Conservation (phyloP, 495 filamentous ascomycete species). For the Penicillium fimorum region DNA sequence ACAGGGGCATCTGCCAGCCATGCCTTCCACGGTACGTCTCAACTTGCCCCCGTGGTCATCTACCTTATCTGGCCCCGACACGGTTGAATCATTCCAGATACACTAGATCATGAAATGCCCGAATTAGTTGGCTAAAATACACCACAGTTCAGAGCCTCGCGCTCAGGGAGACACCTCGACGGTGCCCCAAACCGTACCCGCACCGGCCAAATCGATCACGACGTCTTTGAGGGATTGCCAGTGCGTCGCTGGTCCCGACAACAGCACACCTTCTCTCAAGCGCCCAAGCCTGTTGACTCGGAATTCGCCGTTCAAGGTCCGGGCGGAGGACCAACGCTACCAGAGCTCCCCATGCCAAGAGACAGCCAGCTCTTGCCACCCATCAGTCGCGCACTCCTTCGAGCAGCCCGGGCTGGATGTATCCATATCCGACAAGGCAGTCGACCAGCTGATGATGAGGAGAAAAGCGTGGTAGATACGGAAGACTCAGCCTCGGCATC, state of each 20-base stretch:
- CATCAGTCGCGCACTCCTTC: constrained; percentile 79
- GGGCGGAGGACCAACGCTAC: constrained; percentile 46
- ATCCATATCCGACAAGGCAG: constrained; percentile 54
- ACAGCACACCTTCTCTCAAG: constrained; percentile 66
- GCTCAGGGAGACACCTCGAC: constrained; percentile 43
- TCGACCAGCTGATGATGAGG: constrained; percentile 45
- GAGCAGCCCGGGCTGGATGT: constrained; percentile 72
- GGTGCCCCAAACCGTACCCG: constrained; percentile 66
- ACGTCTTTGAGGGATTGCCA: constrained; percentile 92
- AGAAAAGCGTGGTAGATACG: constrained; percentile 50
- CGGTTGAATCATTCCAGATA: neutral
- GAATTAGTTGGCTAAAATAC: constrained; percentile 6
- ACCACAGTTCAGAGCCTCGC: constrained; percentile 47
- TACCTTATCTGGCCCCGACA: neutral
- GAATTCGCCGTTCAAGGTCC: constrained; percentile 54
- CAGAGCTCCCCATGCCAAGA: constrained; percentile 74
- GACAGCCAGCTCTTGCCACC: constrained; percentile 78
- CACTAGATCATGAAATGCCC: neutral
- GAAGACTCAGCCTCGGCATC: constrained; percentile 36
- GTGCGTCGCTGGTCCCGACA: constrained; percentile 86
- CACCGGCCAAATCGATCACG: constrained; percentile 81
- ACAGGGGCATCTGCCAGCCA: constrained; percentile 20
- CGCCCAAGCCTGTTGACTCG: constrained; percentile 53
- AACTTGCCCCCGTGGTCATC: constrained; percentile 14
- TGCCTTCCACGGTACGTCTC: constrained; percentile 47